Conservation (phyloP, 371 early-diverging fungal genomes). For the Lichtheimia ornata region DNA sequence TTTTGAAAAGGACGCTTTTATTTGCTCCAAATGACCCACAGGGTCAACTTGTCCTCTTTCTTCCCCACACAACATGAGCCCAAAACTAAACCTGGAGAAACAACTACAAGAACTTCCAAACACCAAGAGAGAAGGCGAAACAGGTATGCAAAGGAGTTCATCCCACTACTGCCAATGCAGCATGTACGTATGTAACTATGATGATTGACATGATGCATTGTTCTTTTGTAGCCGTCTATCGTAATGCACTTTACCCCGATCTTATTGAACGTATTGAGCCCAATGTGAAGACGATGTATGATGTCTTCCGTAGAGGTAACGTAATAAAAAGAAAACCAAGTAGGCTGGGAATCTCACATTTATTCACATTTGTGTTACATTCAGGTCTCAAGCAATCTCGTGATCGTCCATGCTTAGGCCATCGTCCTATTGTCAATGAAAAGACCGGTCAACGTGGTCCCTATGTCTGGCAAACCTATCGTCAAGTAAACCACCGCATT, state of each 20-base stretch:
- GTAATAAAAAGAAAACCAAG: too few relatives aligned
- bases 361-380: neutral
- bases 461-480: conserved; percentile 78
- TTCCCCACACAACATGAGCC: neutral
- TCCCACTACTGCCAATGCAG: neutral
- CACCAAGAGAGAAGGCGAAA: conserved; percentile 42
- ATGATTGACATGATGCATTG: neutral
- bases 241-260: conserved; percentile 30
- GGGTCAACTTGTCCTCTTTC: neutral
- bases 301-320: conserved; percentile 42
- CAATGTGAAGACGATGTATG: conserved; percentile 46
- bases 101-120: conserved; percentile 48
- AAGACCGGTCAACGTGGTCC: conserved; percentile 56
- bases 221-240: conserved; percentile 33
- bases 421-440: conserved; percentile 47
- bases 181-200: too few relatives aligned
- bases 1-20: neutral
- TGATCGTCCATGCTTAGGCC: conserved; percentile 51
- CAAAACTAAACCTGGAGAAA: conserved; percentile 33
- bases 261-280: conserved; percentile 30
- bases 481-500: conserved; percentile 61
- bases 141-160: conserved; percentile 29
- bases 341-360: neutral
- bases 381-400: conserved; percentile 26
- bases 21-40: neutral